Percentiles rank a stretch among this genome's conserved stretches.
Conservation (phyloP, 164 flowering plant genomes). For the Vitis vinifera region ASM3070453v1 NC_081808.1:18897001-18897500, state of each 20-base stretch:
- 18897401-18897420: conserved; percentile 9
- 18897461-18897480: conserved; percentile 22
- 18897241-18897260: conserved; percentile 27
- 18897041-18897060: too few species aligned
- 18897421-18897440: conserved; percentile 14
- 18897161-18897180: conserved; percentile 10
- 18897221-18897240: conserved; percentile 29
- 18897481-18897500: conserved; percentile 16
- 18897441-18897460: conserved; percentile 7
- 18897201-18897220: conserved; percentile 12
- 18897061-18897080: not conserved
- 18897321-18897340: conserved; percentile 7
- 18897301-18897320: not conserved
- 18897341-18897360: conserved; percentile 15
- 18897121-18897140: conserved; percentile 1
- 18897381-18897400: conserved; percentile 24
- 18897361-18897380: conserved; percentile 16
- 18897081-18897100: not conserved
- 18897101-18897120: not conserved
- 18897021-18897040: not conserved
- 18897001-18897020: not conserved
- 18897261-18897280: conserved; percentile 16
- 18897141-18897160: conserved; percentile 4
- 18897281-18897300: conserved; percentile 21
- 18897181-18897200: conserved; percentile 10